These are phyloP conservation scores for Pichia heedii DNA, from an alignment of 805 yeast genomes.

Conservation along the genomic window DNA sequence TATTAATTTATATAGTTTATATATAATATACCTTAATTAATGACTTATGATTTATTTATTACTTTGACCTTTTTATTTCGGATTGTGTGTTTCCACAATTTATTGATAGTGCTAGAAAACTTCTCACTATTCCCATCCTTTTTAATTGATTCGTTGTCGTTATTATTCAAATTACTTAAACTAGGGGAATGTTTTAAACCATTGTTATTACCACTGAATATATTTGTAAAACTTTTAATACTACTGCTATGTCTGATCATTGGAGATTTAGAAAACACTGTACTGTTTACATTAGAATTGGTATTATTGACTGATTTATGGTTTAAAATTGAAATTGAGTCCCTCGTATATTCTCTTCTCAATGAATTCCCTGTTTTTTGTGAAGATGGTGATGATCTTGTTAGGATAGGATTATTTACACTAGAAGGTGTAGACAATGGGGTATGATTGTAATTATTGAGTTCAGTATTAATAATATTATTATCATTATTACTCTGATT, in stretches of 20 bases:
- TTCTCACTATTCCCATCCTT: background rate
- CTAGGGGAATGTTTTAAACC: background rate
- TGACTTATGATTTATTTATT: background rate
- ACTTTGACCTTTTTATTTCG: background rate
- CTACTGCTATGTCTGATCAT: conserved; percentile 2
- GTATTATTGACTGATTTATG: background rate
- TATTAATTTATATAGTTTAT: background rate
- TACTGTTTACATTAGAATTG: background rate
- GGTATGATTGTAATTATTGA: too few species aligned
- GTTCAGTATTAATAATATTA: background rate
- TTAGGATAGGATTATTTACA: background rate
- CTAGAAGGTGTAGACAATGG: background rate
- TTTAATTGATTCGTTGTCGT: background rate
- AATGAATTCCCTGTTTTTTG: background rate
- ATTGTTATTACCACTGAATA: conserved; percentile 5
- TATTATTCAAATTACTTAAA: background rate
- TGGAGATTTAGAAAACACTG: background rate
- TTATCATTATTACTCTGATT: background rate
- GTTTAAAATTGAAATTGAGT: background rate
- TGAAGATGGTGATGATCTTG: background rate
- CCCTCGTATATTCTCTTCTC: background rate
- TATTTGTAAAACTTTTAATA: conserved; percentile 3
- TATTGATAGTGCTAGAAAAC: background rate
- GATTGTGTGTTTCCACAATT: background rate
- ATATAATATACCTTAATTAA: background rate